Conservation (phyloP, 2,329 filamentous ascomycete species). For the Trichoderma koningiopsis region DNA sequence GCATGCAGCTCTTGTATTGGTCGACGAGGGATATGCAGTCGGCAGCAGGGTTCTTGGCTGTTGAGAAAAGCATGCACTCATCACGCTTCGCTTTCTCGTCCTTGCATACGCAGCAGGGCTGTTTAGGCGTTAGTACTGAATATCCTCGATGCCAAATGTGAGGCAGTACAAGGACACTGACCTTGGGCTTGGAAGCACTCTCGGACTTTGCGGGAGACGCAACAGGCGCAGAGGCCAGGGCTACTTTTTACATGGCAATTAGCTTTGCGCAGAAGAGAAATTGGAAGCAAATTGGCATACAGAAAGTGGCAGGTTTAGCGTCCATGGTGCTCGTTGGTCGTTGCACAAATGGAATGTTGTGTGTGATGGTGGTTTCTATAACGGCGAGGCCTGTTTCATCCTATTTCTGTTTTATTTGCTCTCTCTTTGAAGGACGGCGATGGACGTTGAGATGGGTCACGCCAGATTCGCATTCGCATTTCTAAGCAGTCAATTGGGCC, state of each 20-base stretch:
- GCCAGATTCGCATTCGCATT: slow-evolving; percentile 31
- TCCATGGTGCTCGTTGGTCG: slow-evolving; percentile 37
- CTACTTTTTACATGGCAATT: slow-evolving; percentile 27
- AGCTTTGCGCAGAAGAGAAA: slow-evolving; percentile 15
- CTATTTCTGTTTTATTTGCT: slow-evolving; percentile 27
- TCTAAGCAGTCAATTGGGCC: slow-evolving; percentile 36
- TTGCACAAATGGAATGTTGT: slow-evolving; percentile 21
- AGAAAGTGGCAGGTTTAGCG: slow-evolving; percentile 34
- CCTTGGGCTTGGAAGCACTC: slow-evolving; percentile 48
- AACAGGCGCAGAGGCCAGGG: slow-evolving; percentile 32
- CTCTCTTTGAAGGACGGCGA: slow-evolving; percentile 29
- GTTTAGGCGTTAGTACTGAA: slow-evolving; percentile 11
- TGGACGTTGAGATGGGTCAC: slow-evolving; percentile 17
- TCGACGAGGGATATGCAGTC: slow-evolving; percentile 83
- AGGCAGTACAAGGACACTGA: slow-evolving; percentile 33
- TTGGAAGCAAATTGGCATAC: slow-evolving; percentile 30
- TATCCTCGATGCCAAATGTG: background rate
- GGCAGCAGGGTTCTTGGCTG: slow-evolving; percentile 74
- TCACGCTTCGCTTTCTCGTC: slow-evolving; percentile 90
- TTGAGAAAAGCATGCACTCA: slow-evolving; percentile 99
- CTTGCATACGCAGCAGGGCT: slow-evolving; percentile 99
- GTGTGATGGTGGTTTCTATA: slow-evolving; percentile 5
- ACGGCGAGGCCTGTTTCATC: slow-evolving; percentile 26
- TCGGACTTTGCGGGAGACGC: slow-evolving; percentile 37
- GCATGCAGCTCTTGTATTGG: slow-evolving; percentile 90